Evolutionary conservation across 805 yeast genomes (phyloP), one percentile per base, ranked within the genome.

Genomic region (Danielia reshetovae): DNA sequence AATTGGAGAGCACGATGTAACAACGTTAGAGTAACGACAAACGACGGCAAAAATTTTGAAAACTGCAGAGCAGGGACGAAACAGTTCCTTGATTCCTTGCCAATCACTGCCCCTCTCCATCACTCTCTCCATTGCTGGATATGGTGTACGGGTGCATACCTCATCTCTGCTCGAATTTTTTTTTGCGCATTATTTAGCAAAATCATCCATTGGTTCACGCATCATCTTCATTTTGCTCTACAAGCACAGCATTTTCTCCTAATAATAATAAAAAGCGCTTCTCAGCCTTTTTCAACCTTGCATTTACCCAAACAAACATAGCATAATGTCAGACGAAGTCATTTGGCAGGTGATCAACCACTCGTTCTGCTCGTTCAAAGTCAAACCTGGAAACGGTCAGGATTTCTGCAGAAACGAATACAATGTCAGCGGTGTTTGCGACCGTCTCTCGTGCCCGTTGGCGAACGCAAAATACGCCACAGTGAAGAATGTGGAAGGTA

Each of bases 261-360:
- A 21, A 23, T 16, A n/a, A n/a, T n/a, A n/a, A n/a, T n/a, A n/a
- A n/a, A n/a, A n/a, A n/a, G n/a, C n/a, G n/a, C n/a, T 16, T 14
- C 18, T 19, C 22, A 18, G 16, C 25, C 26, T 7, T 32, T 32
- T 8, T 17, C 29, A 11, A 17, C 24, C 13, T 28, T 28, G 7
- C 6, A 18, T 28, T 28, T 8, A 18, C 27, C n/a, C n/a, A n/a
- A n/a, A n/a, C n/a, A n/a, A 31, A 12, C 34, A n/a, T 14, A 21
- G 15, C 29, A 35, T 16, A 36, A 66, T 65, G 71, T 46, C 51
- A 27, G 85, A 79, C 68, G 83, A 90, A 75, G 81, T 93, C 48
- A 86, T 93, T 54, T 93, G 99, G 99, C 94, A 86, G 68, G 93
- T 90, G 42, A 86, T 93, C 51, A 88, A 89, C 66, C 88, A 86